phyloP scores from a whole-genome alignment of 768 basidiomycete species.

The Dentipellis sp. region DNA sequence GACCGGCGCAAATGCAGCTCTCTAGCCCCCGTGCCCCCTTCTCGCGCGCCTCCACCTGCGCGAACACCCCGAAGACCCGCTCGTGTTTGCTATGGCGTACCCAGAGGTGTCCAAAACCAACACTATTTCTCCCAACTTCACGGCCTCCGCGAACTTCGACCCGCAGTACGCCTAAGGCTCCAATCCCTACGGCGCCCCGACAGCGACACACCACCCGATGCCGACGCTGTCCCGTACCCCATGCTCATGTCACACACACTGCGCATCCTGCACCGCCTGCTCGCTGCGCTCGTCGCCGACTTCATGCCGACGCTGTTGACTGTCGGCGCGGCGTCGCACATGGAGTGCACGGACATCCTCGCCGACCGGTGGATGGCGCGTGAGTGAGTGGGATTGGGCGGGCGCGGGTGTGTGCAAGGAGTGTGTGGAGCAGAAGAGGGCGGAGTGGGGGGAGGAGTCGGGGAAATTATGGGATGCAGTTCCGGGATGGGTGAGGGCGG shows the following conservation, averaged over 20 bases:
- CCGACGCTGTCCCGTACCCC: conserved; percentile 14
- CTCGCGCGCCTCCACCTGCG: conserved; percentile 23
- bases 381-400: conserved; percentile 50
- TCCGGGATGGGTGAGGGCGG: conserved; percentile 43
- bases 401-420: conserved; percentile 45
- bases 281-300: conserved; percentile 41
- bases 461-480: conserved; percentile 47
- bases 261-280: conserved; percentile 19
- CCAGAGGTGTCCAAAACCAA: no score
- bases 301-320: conserved; percentile 72
- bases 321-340: conserved; percentile 57
- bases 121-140: conserved; percentile 27
- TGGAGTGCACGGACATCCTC: conserved; percentile 64
- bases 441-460: conserved; percentile 62
- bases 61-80: conserved; percentile 37
- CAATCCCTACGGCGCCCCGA: conserved; percentile 1
- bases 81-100: conserved; percentile 41
- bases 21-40: not conserved
- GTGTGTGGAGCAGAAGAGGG: conserved; percentile 49
- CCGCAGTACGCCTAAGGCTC: conserved; percentile 20
- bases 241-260: conserved; percentile 18
- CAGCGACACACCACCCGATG: conserved; percentile 4
- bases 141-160: conserved; percentile 51
- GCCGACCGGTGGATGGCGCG: conserved; percentile 63
- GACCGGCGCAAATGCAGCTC: not conserved